These are phyloP conservation scores for Trichoderma citrinoviride DNA, from an alignment of 2,329 filamentous ascomycete species.

Conservation along the genomic window DNA sequence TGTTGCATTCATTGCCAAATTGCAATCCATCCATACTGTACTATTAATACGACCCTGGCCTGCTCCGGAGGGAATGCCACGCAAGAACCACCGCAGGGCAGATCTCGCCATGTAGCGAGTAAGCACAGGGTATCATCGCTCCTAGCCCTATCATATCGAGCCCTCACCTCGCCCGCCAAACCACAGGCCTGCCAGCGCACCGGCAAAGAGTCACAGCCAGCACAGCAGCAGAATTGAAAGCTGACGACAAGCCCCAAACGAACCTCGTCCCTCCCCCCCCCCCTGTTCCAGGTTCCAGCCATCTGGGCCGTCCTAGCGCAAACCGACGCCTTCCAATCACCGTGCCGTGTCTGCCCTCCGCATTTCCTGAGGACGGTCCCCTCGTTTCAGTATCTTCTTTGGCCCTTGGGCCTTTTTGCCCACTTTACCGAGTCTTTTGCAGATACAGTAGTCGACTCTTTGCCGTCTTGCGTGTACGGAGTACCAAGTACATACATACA, in stretches of 20 bases:
- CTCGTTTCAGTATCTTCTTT: neutral
- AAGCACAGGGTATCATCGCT: conserved; percentile 18
- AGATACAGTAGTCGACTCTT: neutral
- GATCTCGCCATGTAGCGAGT: neutral
- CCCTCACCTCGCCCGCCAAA: neutral
- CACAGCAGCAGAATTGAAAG: neutral
- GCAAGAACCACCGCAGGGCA: neutral
- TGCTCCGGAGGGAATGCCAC: neutral
- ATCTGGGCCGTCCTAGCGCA: conserved; percentile 20
- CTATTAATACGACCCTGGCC: neutral
- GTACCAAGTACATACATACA: too few species aligned
- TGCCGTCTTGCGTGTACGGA: neutral
- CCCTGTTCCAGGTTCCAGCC: conserved; percentile 14
- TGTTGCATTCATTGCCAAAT: neutral
- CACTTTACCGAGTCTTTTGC: neutral
- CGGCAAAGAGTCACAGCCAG: neutral
- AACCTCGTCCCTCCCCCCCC: too few species aligned
- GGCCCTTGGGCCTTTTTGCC: neutral
- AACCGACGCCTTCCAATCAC: conserved; percentile 18
- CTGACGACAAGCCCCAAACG: neutral
- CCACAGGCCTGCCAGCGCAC: neutral
- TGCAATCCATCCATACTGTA: too few species aligned
- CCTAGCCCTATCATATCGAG: conserved; percentile 15
- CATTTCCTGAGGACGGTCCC: neutral
- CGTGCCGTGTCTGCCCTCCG: conserved; percentile 1